A percentile compares a stretch with the other conserved stretches of the same genome.
Evolutionary conservation across 805 yeast genomes (phyloP).

Genomic region (Candida silvatica): DNA sequence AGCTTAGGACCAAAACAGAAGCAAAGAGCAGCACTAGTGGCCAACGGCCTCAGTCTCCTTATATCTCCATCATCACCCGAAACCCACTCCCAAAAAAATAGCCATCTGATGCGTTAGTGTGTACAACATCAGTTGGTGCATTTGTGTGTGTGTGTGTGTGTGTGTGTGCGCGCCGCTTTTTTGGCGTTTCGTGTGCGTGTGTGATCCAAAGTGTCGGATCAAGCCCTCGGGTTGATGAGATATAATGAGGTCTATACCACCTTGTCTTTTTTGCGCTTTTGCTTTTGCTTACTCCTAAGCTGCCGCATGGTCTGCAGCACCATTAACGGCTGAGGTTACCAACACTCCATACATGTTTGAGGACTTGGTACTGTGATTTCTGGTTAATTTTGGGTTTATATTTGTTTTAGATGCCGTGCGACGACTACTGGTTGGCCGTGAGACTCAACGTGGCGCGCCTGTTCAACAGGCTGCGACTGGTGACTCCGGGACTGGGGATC

Average conservation of each 20-base stretch:
- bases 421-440: too few relatives aligned
- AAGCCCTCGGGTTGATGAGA: not conserved
- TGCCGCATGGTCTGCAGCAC: slow-evolving; percentile 37
- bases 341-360: slow-evolving; percentile 24
- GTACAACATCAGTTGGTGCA: not conserved
- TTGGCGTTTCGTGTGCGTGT: not conserved
- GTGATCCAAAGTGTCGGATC: not conserved
- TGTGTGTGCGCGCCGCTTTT: slow-evolving; percentile 1
- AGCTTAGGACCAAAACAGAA: slow-evolving; percentile 6
- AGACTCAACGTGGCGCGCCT: slow-evolving; percentile 4
- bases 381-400: not conserved
- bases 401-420: not conserved
- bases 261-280: not conserved
- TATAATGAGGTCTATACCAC: too few relatives aligned
- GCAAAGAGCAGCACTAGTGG: slow-evolving; percentile 3
- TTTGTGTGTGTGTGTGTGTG: slow-evolving; percentile 4
- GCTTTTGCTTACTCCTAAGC: slow-evolving; percentile 4
- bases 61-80: not conserved
- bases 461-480: slow-evolving; percentile 2
- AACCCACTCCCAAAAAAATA: not conserved
- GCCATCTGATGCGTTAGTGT: too few relatives aligned
- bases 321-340: slow-evolving; percentile 24
- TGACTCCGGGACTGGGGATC: not conserved
- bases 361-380: slow-evolving; percentile 14
- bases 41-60: not conserved